These are phyloP conservation scores for Colletotrichum tabaci DNA, from an alignment of 2,329 filamentous ascomycete genomes.

Conservation along the genomic window DNA sequence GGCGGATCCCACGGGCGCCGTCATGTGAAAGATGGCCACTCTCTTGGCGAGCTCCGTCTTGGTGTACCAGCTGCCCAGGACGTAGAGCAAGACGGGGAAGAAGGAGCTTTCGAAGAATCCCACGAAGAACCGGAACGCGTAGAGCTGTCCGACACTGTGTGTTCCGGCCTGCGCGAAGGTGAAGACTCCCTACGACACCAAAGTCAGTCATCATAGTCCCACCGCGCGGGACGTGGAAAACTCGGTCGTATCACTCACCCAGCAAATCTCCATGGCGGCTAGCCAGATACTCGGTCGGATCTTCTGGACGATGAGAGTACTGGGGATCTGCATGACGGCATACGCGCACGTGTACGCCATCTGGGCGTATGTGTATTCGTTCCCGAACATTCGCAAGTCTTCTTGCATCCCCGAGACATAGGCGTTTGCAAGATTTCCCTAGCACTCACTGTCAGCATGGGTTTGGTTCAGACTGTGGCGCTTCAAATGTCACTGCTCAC, in stretches of 20 bases:
- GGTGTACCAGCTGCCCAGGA: conserved; percentile 61
- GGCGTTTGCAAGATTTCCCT: conserved; percentile 45
- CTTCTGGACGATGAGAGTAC: conserved; percentile 48
- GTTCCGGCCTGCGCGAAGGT: conserved; percentile 32
- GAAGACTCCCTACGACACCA: conserved; percentile 8
- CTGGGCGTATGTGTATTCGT: conserved; percentile 46
- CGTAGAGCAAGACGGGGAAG: conserved; percentile 47
- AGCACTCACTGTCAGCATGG: neutral
- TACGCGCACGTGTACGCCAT: conserved; percentile 46
- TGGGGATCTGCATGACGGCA: conserved; percentile 47
- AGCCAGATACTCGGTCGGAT: conserved; percentile 49
- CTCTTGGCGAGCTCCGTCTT: conserved; percentile 62
- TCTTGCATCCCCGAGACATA: conserved; percentile 49
- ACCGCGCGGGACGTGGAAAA: neutral
- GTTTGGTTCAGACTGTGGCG: neutral
- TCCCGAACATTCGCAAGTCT: conserved; percentile 46
- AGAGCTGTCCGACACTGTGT: conserved; percentile 52
- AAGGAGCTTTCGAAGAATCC: conserved; percentile 58
- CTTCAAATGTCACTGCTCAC: neutral
- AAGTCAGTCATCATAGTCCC: neutral
- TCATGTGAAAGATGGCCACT: conserved; percentile 62
- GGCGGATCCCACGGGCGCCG: conserved; percentile 67
- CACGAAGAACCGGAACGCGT: conserved; percentile 60
- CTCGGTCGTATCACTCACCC: conserved; percentile 28
- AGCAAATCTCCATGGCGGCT: conserved; percentile 47